Base-by-base conservation (phyloP, 148 eudicot species). In the Camellia sinensis region DNA sequence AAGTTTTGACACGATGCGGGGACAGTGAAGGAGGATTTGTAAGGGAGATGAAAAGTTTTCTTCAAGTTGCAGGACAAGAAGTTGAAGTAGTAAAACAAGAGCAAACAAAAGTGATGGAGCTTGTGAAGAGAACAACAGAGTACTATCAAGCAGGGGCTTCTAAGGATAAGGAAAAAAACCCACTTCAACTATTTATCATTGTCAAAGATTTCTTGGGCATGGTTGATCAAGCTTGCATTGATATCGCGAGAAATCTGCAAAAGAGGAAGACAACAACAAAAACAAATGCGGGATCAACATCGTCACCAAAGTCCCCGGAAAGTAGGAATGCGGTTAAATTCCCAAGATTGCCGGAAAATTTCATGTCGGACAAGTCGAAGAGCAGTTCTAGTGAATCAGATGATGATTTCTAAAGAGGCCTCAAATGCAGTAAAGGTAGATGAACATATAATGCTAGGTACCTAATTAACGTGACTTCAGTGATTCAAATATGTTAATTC, bases 71-170 rank as follows among this genome's bases (percentile, higher is more conserved):
- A 4, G 92, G 87, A 59, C 78, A 57, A 68, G 94, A 93, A 83
- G 71, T 90, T 18, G 86, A 83, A 79, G 85, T 50, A 3, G 71
- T 91, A 63, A 85, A 78, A 78, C 94, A 88, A 79, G 97, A 93
- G 82, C 83, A 91, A 53, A 78, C 66, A 4, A 89, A 88, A 79
- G 86, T 88, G 9, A 92, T 87, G 89, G 94, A 81, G 71, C 74
- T 86, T 8, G 95, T 96, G 53, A 93, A 85, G 88, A 90, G 71
- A 64, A 92, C 99, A 21, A 87, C 89, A 41, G 92, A 96, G 62
- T 92, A 93, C 64, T 92, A 89, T 70, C 99, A 96, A 74, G 89
- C 93, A 40, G 98, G 97, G 73, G 86, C 83, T n/a, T 87, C 84
- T 12, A 91, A 89, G 68, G 98, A 89, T 18, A 92, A 79, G 75